Evolutionary conservation across 306 rosid genomes (phyloP).

Genomic region (Sesbania bispinosa): DNA sequence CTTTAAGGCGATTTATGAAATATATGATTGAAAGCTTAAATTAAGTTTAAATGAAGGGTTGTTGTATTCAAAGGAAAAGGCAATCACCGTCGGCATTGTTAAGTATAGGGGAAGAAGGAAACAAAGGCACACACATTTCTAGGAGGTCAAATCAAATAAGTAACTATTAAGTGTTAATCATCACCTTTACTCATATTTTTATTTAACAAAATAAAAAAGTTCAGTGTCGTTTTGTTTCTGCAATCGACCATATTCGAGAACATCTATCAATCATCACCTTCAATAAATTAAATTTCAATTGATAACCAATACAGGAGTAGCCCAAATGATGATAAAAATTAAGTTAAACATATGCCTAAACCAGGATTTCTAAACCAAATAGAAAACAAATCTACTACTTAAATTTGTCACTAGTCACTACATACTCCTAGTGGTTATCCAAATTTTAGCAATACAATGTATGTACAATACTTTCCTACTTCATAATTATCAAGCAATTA

Average conservation of each 20-base stretch:
- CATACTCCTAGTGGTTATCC: too few relatives aligned
- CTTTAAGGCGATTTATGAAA: not conserved
- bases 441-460: too few relatives aligned
- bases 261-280: too few relatives aligned
- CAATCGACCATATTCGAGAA: not conserved
- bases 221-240: constrained; percentile 6
- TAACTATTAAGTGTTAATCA: not conserved
- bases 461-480: too few relatives aligned
- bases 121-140: not conserved
- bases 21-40: not conserved
- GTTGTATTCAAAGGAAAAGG: not conserved
- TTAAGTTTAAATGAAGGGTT: not conserved
- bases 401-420: too few relatives aligned
- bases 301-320: not conserved
- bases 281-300: not conserved
- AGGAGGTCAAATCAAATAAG: constrained; percentile 6
- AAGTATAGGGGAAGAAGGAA: not conserved
- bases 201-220: not conserved
- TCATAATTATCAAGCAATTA: too few relatives aligned
- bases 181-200: not conserved
- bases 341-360: not conserved
- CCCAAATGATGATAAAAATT: not conserved
- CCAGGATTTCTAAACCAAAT: too few relatives aligned
- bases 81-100: not conserved
- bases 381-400: too few relatives aligned